phyloP scores from a whole-genome alignment of 306 rosid species.

The Corylus heterophylla region DNA sequence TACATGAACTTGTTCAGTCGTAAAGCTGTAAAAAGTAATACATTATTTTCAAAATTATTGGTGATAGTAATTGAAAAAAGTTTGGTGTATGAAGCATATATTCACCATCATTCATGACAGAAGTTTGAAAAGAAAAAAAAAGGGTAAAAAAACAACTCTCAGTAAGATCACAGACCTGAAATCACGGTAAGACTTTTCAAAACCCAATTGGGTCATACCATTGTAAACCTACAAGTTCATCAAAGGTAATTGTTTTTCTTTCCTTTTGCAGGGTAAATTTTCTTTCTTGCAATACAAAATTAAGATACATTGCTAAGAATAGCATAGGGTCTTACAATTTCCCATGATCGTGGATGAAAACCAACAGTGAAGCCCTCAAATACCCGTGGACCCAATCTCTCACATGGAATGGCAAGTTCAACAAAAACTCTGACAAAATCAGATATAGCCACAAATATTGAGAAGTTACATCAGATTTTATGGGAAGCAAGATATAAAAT shows the following conservation, averaged over 20 bases:
- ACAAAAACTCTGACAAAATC: slow-evolving; percentile 62
- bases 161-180: slow-evolving; percentile 56
- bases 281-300: slow-evolving; percentile 11
- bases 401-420: slow-evolving; percentile 80
- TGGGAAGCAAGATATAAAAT: slow-evolving; percentile 20
- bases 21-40: slow-evolving; percentile 55
- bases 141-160: slow-evolving; percentile 20
- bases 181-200: slow-evolving; percentile 59
- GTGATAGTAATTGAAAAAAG: slow-evolving; percentile 21
- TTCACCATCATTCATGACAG: slow-evolving; percentile 5
- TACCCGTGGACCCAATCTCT: slow-evolving; percentile 69
- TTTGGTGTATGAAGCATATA: slow-evolving; percentile 11
- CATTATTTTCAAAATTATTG: slow-evolving; percentile 17
- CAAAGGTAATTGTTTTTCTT: slow-evolving; percentile 13
- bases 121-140: slow-evolving; percentile 6
- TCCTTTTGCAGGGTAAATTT: slow-evolving; percentile 13
- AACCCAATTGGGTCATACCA: slow-evolving; percentile 88
- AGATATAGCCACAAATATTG: slow-evolving; percentile 29
- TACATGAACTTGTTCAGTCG: slow-evolving; percentile 65
- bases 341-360: slow-evolving; percentile 97
- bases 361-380: slow-evolving; percentile 94
- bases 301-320: slow-evolving; percentile 20
- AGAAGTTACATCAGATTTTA: slow-evolving; percentile 22
- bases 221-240: slow-evolving; percentile 74
- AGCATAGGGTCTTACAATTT: slow-evolving; percentile 64